Evolutionary conservation across 371 early-diverging fungal genomes (phyloP).

Genomic region (Quaeritorhiza haematococci): DNA sequence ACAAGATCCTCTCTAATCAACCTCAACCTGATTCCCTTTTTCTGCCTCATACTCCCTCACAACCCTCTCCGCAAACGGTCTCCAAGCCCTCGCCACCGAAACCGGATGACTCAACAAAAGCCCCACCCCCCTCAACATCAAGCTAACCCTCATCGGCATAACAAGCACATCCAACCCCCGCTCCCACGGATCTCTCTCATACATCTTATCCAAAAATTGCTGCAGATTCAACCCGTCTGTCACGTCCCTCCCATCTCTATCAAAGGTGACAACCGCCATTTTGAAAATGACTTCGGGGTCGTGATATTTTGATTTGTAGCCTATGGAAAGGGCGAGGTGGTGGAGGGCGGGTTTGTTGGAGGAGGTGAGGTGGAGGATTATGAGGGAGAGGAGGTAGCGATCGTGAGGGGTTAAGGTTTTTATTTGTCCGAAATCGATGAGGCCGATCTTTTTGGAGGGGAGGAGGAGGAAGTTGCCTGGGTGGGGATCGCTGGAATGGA

Average conservation of each 20-base stretch:
- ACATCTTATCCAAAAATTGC: conserved; percentile 14
- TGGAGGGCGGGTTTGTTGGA: not conserved
- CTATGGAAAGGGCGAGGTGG: too few species aligned
- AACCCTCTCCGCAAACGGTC: conserved; percentile 14
- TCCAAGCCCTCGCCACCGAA: conserved; percentile 11
- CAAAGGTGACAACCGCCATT: conserved; percentile 13
- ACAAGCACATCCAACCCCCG: conserved; percentile 1
- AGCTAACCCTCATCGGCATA: conserved; percentile 14
- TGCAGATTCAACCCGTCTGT: conserved; percentile 20
- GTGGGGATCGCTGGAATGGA: conserved; percentile 24
- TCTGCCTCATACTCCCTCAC: too few species aligned
- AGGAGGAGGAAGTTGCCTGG: conserved; percentile 26
- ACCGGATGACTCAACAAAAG: conserved; percentile 20
- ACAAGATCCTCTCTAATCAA: too few species aligned
- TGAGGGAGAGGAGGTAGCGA: conserved; percentile 7
- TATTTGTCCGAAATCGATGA: conserved; percentile 26
- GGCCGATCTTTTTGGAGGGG: conserved; percentile 12
- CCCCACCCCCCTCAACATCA: conserved; percentile 19
- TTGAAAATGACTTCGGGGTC: conserved; percentile 19
- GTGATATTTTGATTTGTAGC: conserved; percentile 11
- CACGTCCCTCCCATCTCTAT: conserved; percentile 19
- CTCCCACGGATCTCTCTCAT: conserved; percentile 17
- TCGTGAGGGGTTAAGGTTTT: conserved; percentile 12
- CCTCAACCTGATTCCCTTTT: too few species aligned
- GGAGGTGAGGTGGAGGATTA: conserved; percentile 12